Percentiles rank a stretch among this genome's conserved stretches.
Conservation (phyloP, 164 flowering plant genomes). For the Magnolia sinica region DNA sequence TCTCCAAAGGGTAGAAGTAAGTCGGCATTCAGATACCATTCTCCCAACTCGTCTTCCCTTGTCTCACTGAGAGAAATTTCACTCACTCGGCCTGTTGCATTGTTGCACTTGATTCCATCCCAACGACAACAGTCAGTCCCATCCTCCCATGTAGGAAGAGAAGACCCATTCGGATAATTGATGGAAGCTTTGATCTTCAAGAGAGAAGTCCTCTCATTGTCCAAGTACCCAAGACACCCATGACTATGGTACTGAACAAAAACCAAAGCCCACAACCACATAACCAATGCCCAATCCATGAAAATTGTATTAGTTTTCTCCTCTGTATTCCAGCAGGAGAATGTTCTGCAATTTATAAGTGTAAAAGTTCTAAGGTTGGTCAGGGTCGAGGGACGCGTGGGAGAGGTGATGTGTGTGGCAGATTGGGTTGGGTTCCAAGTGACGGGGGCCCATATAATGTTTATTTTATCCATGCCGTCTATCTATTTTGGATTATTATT, state of each 20-base stretch:
- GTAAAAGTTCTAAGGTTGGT: too few relatives aligned
- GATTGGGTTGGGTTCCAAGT: too few relatives aligned
- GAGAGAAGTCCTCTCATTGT: constrained; percentile 9
- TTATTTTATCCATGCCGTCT: too few relatives aligned
- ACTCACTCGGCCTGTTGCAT: neutral
- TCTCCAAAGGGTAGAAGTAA: constrained; percentile 3
- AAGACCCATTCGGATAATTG: constrained; percentile 7
- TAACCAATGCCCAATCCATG: constrained; percentile 8
- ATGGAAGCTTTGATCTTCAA: constrained; percentile 7
- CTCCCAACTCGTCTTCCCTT: neutral
- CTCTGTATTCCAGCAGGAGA: too few relatives aligned
- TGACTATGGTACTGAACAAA: neutral
- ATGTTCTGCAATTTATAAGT: too few relatives aligned
- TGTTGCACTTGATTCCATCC: constrained; percentile 2
- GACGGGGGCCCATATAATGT: too few relatives aligned
- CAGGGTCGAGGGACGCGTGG: too few relatives aligned
- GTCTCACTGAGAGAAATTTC: neutral
- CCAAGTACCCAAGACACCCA: constrained; percentile 6
- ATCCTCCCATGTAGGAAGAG: constrained; percentile 1
- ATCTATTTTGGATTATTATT: too few relatives aligned
- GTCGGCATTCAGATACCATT: constrained; percentile 6
- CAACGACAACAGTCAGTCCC: constrained; percentile 7
- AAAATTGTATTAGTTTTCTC: too few relatives aligned
- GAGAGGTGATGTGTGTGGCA: too few relatives aligned
- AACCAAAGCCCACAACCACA: neutral